phyloP scores from a whole-genome alignment of 345 rosid genomes.

The Draba incana region DNA sequence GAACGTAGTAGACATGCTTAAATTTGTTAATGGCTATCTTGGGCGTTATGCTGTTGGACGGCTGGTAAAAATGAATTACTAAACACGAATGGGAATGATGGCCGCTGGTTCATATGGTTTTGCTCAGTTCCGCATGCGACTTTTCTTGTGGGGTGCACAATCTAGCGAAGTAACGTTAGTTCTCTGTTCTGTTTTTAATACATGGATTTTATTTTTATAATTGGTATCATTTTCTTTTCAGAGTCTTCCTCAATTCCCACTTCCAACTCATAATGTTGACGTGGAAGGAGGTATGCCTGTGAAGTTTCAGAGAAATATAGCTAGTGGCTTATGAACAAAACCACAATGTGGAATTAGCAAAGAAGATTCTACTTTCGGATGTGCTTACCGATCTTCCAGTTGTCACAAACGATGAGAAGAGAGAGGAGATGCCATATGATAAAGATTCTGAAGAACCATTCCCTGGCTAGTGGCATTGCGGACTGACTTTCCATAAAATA shows the following conservation, averaged over 20 bases:
- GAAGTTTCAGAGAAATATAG: slow-evolving; percentile 45
- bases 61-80: too few species aligned
- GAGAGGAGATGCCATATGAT: too few species aligned
- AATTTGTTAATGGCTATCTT: too few species aligned
- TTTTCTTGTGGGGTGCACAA: slow-evolving; percentile 78
- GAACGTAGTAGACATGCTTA: too few species aligned
- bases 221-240: slow-evolving; percentile 26
- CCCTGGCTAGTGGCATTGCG: too few species aligned
- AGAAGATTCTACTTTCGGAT: not conserved
- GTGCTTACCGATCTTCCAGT: slow-evolving; percentile 1
- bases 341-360: slow-evolving; percentile 10
- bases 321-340: not conserved
- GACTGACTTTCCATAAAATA: too few species aligned
- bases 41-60: too few species aligned
- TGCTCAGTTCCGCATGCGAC: slow-evolving; percentile 76
- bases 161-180: too few species aligned
- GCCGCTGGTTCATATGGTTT: slow-evolving; percentile 89
- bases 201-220: slow-evolving; percentile 13
- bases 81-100: slow-evolving; percentile 75
- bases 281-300: slow-evolving; percentile 58
- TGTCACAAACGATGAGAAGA: too few species aligned
- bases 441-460: too few species aligned
- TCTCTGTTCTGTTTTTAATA: too few species aligned
- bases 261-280: slow-evolving; percentile 78
- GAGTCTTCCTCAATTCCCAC: slow-evolving; percentile 71